These are phyloP conservation scores for Ogataea kodamae DNA, from an alignment of 805 yeast genomes.

Conservation along the genomic window DNA sequence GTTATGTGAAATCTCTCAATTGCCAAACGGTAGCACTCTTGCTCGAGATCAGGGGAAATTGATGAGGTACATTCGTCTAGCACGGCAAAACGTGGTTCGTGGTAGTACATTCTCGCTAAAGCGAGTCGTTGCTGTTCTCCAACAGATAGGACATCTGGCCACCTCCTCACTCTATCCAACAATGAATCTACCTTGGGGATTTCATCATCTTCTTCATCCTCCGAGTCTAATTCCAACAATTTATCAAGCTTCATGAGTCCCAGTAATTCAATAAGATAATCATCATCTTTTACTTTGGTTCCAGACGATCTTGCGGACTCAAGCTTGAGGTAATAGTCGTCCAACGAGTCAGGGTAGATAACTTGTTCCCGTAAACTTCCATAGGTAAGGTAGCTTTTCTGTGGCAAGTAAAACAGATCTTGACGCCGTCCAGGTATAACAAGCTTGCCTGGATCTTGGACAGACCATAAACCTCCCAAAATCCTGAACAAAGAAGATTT, in stretches of 20 bases:
- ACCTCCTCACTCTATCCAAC: conserved; percentile 66
- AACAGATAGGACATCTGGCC: conserved; percentile 84
- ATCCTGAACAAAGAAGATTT: conserved; percentile 88
- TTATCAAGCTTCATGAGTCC: conserved; percentile 57
- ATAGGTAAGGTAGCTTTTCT: conserved; percentile 79
- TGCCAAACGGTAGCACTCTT: conserved; percentile 81
- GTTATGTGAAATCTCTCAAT: conserved; percentile 70
- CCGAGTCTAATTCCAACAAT: conserved; percentile 39
- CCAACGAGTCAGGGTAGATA: conserved; percentile 76
- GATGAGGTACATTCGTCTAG: conserved; percentile 95
- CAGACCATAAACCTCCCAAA: conserved; percentile 93
- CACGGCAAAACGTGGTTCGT: conserved; percentile 89
- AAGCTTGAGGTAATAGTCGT: conserved; percentile 44
- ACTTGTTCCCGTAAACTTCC: conserved; percentile 84
- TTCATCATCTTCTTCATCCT: conserved; percentile 17
- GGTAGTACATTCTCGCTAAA: conserved; percentile 88
- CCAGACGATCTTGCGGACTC: conserved; percentile 34
- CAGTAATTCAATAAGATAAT: conserved; percentile 51
- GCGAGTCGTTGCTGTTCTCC: conserved; percentile 95
- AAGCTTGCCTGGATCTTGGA: conserved; percentile 50
- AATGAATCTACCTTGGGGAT: conserved; percentile 35
- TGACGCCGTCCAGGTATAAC: conserved; percentile 62
- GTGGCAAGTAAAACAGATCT: conserved; percentile 85
- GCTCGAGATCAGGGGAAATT: conserved; percentile 87
- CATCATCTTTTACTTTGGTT: conserved; percentile 38